A percentile compares a stretch with the other conserved stretches of the same genome.
phyloP scores from a whole-genome alignment of 345 rosid genomes.

The Gossypium stocksii region DNA sequence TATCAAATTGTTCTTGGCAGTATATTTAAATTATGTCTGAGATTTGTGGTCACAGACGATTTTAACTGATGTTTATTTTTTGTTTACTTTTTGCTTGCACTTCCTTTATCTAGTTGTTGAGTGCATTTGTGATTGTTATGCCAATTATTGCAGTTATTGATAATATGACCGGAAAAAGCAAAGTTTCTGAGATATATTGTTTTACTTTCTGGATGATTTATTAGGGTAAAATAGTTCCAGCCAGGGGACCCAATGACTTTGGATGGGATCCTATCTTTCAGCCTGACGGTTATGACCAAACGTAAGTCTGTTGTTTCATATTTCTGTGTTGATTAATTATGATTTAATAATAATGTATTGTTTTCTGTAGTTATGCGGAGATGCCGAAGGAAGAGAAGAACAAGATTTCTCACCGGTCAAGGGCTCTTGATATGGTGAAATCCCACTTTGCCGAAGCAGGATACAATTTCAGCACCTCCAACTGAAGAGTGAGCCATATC shows the following conservation, averaged over 20 bases:
- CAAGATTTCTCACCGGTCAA: slow-evolving; percentile 83
- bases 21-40: not conserved
- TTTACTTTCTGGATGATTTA: slow-evolving; percentile 25
- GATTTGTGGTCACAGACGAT: no score
- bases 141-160: not conserved
- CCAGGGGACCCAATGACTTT: slow-evolving; percentile 84
- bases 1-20: not conserved
- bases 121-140: not conserved
- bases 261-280: slow-evolving; percentile 98
- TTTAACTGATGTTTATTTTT: not conserved
- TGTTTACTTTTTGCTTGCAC: not conserved
- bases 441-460: slow-evolving; percentile 69
- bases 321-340: not conserved
- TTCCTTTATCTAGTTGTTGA: not conserved
- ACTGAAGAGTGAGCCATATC: slow-evolving; percentile 11
- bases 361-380: slow-evolving; percentile 61
- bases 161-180: not conserved
- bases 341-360: not conserved
- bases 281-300: slow-evolving; percentile 80
- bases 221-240: slow-evolving; percentile 83
- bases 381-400: slow-evolving; percentile 94
- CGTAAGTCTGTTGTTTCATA: slow-evolving; percentile 32
- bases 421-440: slow-evolving; percentile 66
- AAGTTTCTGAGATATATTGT: not conserved
- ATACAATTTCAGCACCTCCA: slow-evolving; percentile 39